phyloP scores from a whole-genome alignment of 192 early-diverging fungal species.

The Coemansia sp. region DNA sequence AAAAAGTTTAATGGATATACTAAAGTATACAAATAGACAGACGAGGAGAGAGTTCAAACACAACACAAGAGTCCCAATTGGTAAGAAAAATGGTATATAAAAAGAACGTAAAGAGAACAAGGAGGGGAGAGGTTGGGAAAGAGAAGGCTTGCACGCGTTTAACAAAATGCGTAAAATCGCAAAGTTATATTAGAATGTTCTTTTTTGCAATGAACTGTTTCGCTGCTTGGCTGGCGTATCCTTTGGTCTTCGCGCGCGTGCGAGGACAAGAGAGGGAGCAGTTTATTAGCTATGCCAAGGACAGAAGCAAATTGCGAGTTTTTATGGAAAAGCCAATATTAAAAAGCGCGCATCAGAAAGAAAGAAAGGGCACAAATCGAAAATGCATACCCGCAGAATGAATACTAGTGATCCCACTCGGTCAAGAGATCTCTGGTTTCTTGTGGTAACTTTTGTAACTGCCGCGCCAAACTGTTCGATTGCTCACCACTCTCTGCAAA shows the following conservation, averaged over 20 bases:
- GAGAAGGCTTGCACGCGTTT: not conserved
- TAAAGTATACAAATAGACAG: not conserved
- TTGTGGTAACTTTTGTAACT: no score
- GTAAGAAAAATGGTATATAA: not conserved
- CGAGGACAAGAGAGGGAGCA: not conserved
- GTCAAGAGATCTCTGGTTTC: no score
- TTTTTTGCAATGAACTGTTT: constrained; percentile 3
- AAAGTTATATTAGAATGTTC: constrained; percentile 7
- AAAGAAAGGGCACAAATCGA: constrained; percentile 7
- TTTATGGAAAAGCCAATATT: constrained; percentile 1
- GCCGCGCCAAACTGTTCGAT: no score
- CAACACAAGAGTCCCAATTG: constrained; percentile 1
- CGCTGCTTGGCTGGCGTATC: constrained; percentile 4
- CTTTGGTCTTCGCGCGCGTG: not conserved
- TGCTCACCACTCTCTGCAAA: no score
- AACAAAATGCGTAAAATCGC: not conserved
- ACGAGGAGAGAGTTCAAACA: not conserved
- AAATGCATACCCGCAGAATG: no score
- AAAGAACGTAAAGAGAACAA: not conserved
- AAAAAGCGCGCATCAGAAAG: constrained; percentile 1
- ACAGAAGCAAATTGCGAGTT: constrained; percentile 1
- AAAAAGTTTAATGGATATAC: constrained; percentile 6
- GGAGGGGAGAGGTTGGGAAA: not conserved
- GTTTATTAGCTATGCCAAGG: not conserved
- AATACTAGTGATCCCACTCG: no score